Conservation (phyloP, 768 basidiomycete species). For the Omphalotus guepiniiformis region DNA sequence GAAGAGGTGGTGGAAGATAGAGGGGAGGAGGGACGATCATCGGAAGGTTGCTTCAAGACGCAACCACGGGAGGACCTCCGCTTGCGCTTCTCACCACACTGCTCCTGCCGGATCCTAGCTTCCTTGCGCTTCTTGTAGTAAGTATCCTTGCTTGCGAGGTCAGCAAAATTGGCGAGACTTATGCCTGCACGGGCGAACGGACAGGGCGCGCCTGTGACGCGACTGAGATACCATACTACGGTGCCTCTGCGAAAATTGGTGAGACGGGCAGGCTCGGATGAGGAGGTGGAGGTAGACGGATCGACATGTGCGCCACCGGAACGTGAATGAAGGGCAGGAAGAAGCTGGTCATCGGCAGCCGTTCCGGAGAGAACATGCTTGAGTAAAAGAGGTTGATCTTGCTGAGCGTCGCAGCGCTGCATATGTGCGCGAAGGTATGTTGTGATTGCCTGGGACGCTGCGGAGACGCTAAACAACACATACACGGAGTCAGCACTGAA, state of each 20-base stretch:
- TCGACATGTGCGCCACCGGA: constrained; percentile 60
- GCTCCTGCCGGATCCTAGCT: no score
- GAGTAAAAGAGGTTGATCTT: constrained; percentile 71
- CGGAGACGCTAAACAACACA: constrained; percentile 51
- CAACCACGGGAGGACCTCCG: constrained; percentile 14
- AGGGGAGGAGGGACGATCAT: constrained; percentile 2
- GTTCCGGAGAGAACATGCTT: constrained; percentile 73
- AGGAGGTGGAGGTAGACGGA: constrained; percentile 16
- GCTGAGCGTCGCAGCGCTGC: constrained; percentile 63
- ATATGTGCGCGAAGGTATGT: constrained; percentile 77
- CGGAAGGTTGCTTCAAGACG: constrained; percentile 17
- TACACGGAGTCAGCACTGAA: constrained; percentile 11
- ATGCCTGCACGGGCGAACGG: constrained; percentile 75
- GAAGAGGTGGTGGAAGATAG: background rate
- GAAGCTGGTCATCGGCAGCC: constrained; percentile 65
- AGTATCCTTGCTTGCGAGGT: constrained; percentile 38
- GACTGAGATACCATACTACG: constrained; percentile 76
- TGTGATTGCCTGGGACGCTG: constrained; percentile 78
- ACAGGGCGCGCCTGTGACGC: constrained; percentile 70
- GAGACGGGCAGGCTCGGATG: constrained; percentile 25
- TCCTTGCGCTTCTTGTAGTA: constrained; percentile 22
- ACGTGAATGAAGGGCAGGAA: constrained; percentile 65
- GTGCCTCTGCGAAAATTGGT: constrained; percentile 80
- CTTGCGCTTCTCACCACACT: constrained; percentile 40
- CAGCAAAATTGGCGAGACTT: constrained; percentile 61